Evolutionary conservation across 768 basidiomycete species (phyloP).

Genomic region (Serpula lacrymans): DNA sequence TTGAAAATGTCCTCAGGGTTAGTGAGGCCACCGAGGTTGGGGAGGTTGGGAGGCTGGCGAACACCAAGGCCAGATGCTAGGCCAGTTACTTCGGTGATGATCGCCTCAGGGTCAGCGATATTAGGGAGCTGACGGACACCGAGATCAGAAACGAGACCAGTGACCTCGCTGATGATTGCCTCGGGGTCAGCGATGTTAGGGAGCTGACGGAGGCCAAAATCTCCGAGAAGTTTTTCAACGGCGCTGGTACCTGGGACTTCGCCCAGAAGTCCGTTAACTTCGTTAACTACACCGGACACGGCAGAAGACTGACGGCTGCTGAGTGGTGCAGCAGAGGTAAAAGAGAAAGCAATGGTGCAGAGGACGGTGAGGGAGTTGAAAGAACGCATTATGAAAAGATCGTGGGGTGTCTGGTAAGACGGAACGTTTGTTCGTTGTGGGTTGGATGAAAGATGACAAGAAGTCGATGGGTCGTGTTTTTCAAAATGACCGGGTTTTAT

Average conservation of each 20-base stretch:
- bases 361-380: slow-evolving; percentile 22
- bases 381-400: slow-evolving; percentile 36
- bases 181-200: too few species aligned
- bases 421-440: slow-evolving; percentile 12
- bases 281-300: neutral
- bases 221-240: too few species aligned
- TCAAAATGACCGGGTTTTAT: slow-evolving; percentile 14
- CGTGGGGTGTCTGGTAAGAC: slow-evolving; percentile 22
- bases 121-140: too few species aligned
- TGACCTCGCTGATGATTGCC: too few species aligned
- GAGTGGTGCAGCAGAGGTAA: slow-evolving; percentile 23
- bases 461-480: slow-evolving; percentile 12
- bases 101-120: too few species aligned
- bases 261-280: slow-evolving; percentile 2
- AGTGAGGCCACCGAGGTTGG: neutral
- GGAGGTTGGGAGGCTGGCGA: too few species aligned
- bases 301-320: slow-evolving; percentile 11
- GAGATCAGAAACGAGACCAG: too few species aligned
- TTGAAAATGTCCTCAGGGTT: too few species aligned
- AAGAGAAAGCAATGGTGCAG: slow-evolving; percentile 25
- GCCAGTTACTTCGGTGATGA: too few species aligned
- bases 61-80: too few species aligned
- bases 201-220: too few species aligned
- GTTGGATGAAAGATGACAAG: slow-evolving; percentile 12
- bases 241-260: too few species aligned